Conservation (phyloP, 2,329 filamentous ascomycete species). For the Talaromyces sp. region DNA sequence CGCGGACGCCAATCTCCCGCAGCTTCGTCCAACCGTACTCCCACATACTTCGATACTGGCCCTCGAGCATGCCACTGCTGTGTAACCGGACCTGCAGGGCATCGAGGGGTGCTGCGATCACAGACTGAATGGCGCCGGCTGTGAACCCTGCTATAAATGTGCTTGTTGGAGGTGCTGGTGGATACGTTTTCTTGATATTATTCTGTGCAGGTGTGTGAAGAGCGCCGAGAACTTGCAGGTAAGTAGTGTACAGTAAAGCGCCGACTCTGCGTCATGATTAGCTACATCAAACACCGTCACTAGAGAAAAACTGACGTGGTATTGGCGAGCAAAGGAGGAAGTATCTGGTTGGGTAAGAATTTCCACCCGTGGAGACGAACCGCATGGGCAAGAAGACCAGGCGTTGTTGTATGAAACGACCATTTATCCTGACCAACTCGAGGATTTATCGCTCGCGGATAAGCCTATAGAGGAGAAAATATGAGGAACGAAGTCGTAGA, state of each 20-base stretch:
- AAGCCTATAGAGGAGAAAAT: conserved; percentile 40
- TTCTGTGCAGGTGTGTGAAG: conserved; percentile 54
- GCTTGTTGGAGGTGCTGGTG: conserved; percentile 47
- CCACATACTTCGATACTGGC: conserved; percentile 58
- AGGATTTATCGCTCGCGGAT: conserved; percentile 59
- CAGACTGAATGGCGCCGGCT: conserved; percentile 55
- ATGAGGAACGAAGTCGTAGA: conserved; percentile 4
- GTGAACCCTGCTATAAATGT: conserved; percentile 56
- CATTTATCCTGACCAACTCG: conserved; percentile 41
- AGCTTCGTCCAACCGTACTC: conserved; percentile 55
- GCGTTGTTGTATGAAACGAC: conserved; percentile 57
- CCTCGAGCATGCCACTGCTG: conserved; percentile 53
- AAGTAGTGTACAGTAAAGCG: conserved; percentile 58
- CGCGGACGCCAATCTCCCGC: conserved; percentile 53
- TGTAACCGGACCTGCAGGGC: conserved; percentile 58
- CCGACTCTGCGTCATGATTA: conserved; percentile 42
- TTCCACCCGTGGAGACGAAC: conserved; percentile 57
- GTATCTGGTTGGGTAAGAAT: conserved; percentile 59
- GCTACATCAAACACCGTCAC: background rate
- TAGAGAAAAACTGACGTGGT: conserved; percentile 41
- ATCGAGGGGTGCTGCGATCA: conserved; percentile 58
- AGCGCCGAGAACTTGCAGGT: conserved; percentile 53
- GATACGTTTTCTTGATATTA: conserved; percentile 53
- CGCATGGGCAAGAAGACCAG: conserved; percentile 56
- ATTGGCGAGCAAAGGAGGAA: conserved; percentile 59